A percentile compares a stretch with the other conserved stretches of the same genome.
Conservation (phyloP, 176 grass and related monocot genomes). For the Paspalum vaginatum region DNA sequence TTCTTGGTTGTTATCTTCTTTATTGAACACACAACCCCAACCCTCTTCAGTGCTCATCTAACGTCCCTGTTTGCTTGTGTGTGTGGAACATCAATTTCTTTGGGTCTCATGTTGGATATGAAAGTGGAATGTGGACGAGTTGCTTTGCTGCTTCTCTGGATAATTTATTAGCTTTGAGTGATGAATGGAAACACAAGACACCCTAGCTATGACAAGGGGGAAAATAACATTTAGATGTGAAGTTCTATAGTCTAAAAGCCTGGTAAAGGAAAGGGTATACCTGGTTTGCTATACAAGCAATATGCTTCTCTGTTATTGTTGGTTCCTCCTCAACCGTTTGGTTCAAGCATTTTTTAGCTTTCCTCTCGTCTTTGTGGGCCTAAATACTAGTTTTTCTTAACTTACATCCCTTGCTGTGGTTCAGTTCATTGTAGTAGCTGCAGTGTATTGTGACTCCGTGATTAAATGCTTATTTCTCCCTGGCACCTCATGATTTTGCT, state of each 20-base stretch:
- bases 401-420: background rate
- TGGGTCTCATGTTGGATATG: background rate
- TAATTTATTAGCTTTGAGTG: background rate
- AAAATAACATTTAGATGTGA: background rate
- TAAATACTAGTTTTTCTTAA: background rate
- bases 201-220: background rate
- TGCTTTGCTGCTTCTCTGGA: background rate
- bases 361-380: background rate
- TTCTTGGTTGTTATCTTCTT: background rate
- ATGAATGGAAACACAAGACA: background rate
- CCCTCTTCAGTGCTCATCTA: background rate
- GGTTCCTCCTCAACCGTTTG: background rate
- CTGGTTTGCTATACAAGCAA: background rate
- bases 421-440: background rate
- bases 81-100: background rate
- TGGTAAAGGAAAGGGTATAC: conserved; percentile 12
- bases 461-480: background rate
- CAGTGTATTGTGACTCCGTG: background rate
- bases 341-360: background rate
- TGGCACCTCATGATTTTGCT: background rate
- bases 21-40: background rate
- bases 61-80: background rate
- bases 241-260: background rate
- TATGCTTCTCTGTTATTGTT: background rate
- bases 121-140: background rate